phyloP scores from a whole-genome alignment of 1,284 basidiomycete species.

The Malassezia japonica region DNA sequence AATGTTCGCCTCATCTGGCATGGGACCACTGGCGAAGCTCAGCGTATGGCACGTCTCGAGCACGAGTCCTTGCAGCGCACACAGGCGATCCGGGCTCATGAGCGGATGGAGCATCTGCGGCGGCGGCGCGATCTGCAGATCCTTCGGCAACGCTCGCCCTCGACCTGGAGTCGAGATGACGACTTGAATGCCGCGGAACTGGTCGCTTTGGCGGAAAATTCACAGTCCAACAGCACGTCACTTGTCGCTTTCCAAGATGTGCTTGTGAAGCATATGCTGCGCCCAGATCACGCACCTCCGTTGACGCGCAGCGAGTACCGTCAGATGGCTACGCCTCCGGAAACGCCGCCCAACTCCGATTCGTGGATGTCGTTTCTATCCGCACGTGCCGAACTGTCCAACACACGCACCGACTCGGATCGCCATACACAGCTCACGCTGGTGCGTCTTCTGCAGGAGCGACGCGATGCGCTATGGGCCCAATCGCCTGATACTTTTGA shows the following conservation, averaged over 20 bases:
- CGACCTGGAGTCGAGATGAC: not conserved
- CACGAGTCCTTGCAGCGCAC: not conserved
- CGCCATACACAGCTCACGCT: constrained; percentile 2
- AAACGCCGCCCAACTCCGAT: not conserved
- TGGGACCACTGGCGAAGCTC: constrained; percentile 34
- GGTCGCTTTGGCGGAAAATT: constrained; percentile 4
- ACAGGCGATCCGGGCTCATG: not conserved
- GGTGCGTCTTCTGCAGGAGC: not conserved
- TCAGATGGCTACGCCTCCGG: constrained; percentile 7
- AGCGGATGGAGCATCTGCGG: not conserved
- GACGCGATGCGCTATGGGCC: not conserved
- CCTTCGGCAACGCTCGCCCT: constrained; percentile 1
- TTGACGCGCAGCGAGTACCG: constrained; percentile 24
- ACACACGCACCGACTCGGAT: not conserved
- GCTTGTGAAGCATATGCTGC: constrained; percentile 24
- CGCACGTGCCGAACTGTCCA: not conserved
- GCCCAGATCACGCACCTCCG: constrained; percentile 16
- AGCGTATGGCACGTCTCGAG: constrained; percentile 17
- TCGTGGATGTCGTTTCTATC: not conserved
- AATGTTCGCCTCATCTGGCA: constrained; percentile 38
- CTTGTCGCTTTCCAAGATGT: constrained; percentile 19
- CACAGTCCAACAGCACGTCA: not conserved
- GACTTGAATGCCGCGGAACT: constrained; percentile 8
- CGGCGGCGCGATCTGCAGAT: not conserved
- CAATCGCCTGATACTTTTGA: constrained; percentile 1